Evolutionary conservation across 768 basidiomycete genomes (phyloP).

Genomic region (Kwoniella sp.): DNA sequence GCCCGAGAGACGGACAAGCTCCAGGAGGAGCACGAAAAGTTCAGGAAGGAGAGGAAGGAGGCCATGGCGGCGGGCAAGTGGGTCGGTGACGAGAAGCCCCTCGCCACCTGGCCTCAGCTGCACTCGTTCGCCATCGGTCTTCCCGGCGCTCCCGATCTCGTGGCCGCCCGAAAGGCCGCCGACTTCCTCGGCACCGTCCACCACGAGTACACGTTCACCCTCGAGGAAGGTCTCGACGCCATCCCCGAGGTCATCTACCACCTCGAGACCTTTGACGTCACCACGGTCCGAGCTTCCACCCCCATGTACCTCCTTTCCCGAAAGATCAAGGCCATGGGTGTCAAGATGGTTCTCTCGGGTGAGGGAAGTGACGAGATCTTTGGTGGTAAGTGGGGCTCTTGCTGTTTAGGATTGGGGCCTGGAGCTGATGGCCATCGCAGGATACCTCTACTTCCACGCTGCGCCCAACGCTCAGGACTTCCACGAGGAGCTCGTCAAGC

Average conservation of each 20-base stretch:
- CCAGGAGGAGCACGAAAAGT: constrained; percentile 69
- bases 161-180: constrained; percentile 90
- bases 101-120: constrained; percentile 87
- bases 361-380: constrained; percentile 98
- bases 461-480: constrained; percentile 83
- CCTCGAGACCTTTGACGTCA: constrained; percentile 97
- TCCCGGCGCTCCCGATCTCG: constrained; percentile 86
- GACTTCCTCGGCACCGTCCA: constrained; percentile 90
- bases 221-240: constrained; percentile 95
- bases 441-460: constrained; percentile 99
- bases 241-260: constrained; percentile 97
- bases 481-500: constrained; percentile 89
- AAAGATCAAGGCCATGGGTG: constrained; percentile 99
- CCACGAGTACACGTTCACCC: constrained; percentile 96
- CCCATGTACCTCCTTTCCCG: constrained; percentile 98
- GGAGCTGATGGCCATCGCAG: constrained; percentile 42
- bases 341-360: constrained; percentile 98
- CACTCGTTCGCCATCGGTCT: constrained; percentile 98
- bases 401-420: not conserved
- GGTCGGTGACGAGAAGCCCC: constrained; percentile 53
- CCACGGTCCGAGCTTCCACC: constrained; percentile 92
- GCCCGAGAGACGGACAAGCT: constrained; percentile 91
- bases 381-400: constrained; percentile 60
- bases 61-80: constrained; percentile 35
- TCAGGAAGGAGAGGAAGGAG: constrained; percentile 55